phyloP scores from a whole-genome alignment of 2,329 filamentous ascomycete genomes.

The Hymenoscyphus linearis region DNA sequence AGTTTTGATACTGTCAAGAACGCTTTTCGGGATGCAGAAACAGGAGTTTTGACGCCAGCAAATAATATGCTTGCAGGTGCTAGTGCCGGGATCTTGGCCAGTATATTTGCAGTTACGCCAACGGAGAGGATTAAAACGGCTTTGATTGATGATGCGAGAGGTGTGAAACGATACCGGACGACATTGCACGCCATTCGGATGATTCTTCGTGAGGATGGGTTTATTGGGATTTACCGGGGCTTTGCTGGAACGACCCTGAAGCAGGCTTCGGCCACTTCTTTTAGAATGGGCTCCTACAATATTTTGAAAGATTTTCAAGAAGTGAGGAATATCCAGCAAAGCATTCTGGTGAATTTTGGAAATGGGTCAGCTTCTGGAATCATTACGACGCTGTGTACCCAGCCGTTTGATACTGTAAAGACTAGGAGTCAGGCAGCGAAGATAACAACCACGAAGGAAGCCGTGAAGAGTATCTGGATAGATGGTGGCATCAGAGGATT shows the following conservation, averaged over 20 bases:
- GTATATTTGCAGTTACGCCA: slow-evolving; percentile 60
- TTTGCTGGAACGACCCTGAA: slow-evolving; percentile 42
- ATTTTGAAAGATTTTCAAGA: slow-evolving; percentile 44
- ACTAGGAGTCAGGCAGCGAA: slow-evolving; percentile 55
- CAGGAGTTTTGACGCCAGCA: slow-evolving; percentile 49
- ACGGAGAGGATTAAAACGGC: slow-evolving; percentile 66
- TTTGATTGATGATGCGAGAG: slow-evolving; percentile 34
- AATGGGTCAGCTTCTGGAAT: slow-evolving; percentile 57
- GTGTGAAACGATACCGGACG: slow-evolving; percentile 26
- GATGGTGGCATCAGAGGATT: slow-evolving; percentile 56
- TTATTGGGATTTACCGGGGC: slow-evolving; percentile 41
- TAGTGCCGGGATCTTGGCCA: slow-evolving; percentile 56
- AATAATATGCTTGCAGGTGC: slow-evolving; percentile 60
- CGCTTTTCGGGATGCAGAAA: slow-evolving; percentile 45
- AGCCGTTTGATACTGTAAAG: slow-evolving; percentile 60
- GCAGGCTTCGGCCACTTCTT: slow-evolving; percentile 42
- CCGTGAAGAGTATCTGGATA: slow-evolving; percentile 46
- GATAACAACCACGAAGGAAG: slow-evolving; percentile 52
- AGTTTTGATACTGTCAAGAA: slow-evolving; percentile 62
- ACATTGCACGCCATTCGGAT: slow-evolving; percentile 32
- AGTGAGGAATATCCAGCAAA: slow-evolving; percentile 25
- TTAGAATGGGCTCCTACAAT: slow-evolving; percentile 46
- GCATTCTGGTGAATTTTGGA: slow-evolving; percentile 50
- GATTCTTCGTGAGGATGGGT: slow-evolving; percentile 37
- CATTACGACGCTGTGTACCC: slow-evolving; percentile 53